Conservation (phyloP, 2,329 filamentous ascomycete species). For the Epichloe sibirici region DNA sequence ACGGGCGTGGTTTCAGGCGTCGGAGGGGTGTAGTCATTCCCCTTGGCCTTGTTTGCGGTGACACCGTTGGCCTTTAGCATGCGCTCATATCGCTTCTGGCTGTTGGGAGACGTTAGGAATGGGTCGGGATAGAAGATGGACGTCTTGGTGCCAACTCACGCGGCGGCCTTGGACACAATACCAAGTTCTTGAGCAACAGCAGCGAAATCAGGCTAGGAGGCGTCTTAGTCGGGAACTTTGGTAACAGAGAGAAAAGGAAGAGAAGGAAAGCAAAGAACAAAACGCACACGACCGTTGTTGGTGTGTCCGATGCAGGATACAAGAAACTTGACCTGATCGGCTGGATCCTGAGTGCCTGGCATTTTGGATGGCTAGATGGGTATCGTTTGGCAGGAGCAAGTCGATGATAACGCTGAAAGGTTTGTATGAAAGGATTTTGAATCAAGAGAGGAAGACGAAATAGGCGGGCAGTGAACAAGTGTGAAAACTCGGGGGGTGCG, state of each 20-base stretch:
- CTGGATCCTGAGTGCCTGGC: conserved; percentile 26
- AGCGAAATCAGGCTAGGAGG: conserved; percentile 47
- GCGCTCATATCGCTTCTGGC: conserved; percentile 56
- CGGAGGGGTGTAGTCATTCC: neutral
- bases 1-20: conserved; percentile 10
- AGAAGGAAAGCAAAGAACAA: neutral
- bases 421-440: neutral
- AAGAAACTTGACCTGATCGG: conserved; percentile 51
- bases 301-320: conserved; percentile 52
- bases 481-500: neutral
- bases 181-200: conserved; percentile 51
- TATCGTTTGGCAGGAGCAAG: neutral
- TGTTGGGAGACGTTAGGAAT: conserved; percentile 17
- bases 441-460: neutral
- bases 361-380: conserved; percentile 6
- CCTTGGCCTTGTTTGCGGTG: conserved; percentile 9
- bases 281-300: conserved; percentile 44
- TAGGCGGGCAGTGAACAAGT: neutral
- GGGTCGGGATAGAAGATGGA: neutral
- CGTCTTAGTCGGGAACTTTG: neutral
- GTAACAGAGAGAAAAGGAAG: neutral
- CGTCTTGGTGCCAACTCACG: conserved; percentile 40
- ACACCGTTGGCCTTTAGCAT: conserved; percentile 49
- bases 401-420: neutral
- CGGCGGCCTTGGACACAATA: conserved; percentile 54